Evolutionary conservation across 2,329 filamentous ascomycete species (phyloP), one percentile per base, ranked within the genome.

Genomic region (Gremmenia infestans): DNA sequence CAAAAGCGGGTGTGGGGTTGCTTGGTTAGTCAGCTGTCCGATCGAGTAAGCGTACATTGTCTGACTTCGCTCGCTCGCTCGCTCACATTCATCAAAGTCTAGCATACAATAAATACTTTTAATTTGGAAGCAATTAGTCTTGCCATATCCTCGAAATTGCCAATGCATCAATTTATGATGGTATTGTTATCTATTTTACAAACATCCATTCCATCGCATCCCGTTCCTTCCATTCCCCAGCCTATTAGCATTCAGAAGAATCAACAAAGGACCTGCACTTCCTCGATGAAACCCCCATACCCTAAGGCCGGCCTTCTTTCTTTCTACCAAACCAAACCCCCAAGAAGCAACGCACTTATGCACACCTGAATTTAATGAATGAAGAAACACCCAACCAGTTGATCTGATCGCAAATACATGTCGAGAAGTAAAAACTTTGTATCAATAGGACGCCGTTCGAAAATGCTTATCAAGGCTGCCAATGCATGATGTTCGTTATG

Each of bases 251-350:
- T 32, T 32, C 28, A 48, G 28, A 42, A 40, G 15, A 42, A 39
- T 49, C 47, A 56, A 60, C 61, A 51, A 65, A 67, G 68, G 66
- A 70, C 65, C 70, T 72, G 70, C 70, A 72, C 70, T 70, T 70
- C 68, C 67, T 58, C 61, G 57, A 40, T 23, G 22, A 48, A 48
- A 32, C 5, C 37, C 37, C 14, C 14, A 17, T 15, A 17, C 37
- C 14, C 14, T 3, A 40, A 40, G 19, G 19, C 19, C 19, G 37
- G 14, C 37, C 39, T 54, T 45, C 42, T 48, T 25, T 25, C 23
- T 25, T 25, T 42, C 46, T 50, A 39, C 23, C 37, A 58, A 57
- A 52, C 54, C 53, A 56, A 60, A 39, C 43, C 43, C 53, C 50
- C 25, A 54, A 51, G 36, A 35, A 50, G 35, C 17, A 47, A 28